These are phyloP conservation scores for Pseudevernia furfuracea DNA, from an alignment of 495 filamentous ascomycete genomes.

Conservation along the genomic window DNA sequence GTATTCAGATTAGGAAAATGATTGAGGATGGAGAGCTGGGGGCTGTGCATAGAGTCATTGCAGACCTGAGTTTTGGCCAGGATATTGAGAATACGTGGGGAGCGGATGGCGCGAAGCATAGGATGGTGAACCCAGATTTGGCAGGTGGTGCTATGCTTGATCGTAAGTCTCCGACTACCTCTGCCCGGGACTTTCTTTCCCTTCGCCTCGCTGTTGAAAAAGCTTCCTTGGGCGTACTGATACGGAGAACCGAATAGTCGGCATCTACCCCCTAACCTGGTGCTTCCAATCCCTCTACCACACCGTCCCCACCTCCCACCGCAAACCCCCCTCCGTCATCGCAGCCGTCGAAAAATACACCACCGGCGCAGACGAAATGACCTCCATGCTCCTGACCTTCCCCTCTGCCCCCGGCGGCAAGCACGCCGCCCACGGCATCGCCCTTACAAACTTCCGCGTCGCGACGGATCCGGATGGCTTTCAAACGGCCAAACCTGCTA, in stretches of 20 bases:
- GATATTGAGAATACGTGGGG: constrained; percentile 45
- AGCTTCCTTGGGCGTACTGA: no score
- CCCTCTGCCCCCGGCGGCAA: constrained; percentile 49
- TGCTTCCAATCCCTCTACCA: constrained; percentile 89
- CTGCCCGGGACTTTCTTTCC: not conserved
- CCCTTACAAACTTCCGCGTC: constrained; percentile 66
- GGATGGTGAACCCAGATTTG: constrained; percentile 83
- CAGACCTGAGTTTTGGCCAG: constrained; percentile 55
- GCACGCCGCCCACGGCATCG: constrained; percentile 58
- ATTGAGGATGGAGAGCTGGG: constrained; percentile 65
- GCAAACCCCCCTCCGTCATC: constrained; percentile 48
- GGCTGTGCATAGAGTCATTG: constrained; percentile 64
- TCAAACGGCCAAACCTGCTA: constrained; percentile 55
- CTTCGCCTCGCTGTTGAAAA: no score
- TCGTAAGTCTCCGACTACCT: constrained; percentile 35
- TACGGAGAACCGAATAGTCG: constrained; percentile 38
- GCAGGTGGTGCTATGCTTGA: constrained; percentile 81
- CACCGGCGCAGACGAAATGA: constrained; percentile 78
- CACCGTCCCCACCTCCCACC: constrained; percentile 50
- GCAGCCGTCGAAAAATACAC: constrained; percentile 60
- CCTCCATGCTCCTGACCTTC: constrained; percentile 73
- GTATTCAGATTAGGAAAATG: constrained; percentile 63
- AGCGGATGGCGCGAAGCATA: constrained; percentile 43
- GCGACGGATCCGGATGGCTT: constrained; percentile 56
- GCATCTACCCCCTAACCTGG: constrained; percentile 88